Evolutionary conservation across 2,329 filamentous ascomycete genomes (phyloP), one percentile per base, ranked within the genome.

Genomic region (Fusarium sarcochroum): DNA sequence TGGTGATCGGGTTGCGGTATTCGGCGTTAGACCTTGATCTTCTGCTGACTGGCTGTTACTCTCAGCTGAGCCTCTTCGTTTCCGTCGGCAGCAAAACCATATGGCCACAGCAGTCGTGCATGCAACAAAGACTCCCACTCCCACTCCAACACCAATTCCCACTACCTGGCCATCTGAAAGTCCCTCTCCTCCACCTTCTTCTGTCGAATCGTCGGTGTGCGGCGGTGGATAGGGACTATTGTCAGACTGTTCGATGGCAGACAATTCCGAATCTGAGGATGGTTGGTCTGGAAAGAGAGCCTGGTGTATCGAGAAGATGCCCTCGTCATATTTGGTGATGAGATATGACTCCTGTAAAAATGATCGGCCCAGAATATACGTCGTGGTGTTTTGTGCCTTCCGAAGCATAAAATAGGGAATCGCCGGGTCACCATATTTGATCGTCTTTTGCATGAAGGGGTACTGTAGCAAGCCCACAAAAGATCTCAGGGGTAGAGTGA

Each of bases 291-390:
- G 83, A 72, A 88, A 86, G 50, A 73, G 71, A 11, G 87, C 87
- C 69, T 89, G 85, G 55, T 88, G 83, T 23, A 91, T 71, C 2
- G 85, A 86, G 73, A 88, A 89, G 14, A 76, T 75, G 17, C 77
- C 80, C 35, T 81, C 81, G 63, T 89, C 87, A 71, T 88, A 89
- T 66, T 84, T 84, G 25, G 84, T 87, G 32, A 87, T 82, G 7
- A 89, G 76, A 62, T 89, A 89, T 3, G 90, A 86, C 76, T 93
- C 90, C 74, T 93, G 91, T 54, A 93, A 79, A 68, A 93, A 93
- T 0, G 87, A 85, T 34, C 90, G 84, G 9, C 91, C 91, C 35
- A 93, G 83, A 14, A 90, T 85, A 75, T 87, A 85, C 66, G 88
- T 83, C 15, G 81, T 81, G 35, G 83, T 82, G 58, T 86, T 82